Evolutionary conservation across 2,329 filamentous ascomycete species (phyloP).

Genomic region (Harringtonia lauricola): DNA sequence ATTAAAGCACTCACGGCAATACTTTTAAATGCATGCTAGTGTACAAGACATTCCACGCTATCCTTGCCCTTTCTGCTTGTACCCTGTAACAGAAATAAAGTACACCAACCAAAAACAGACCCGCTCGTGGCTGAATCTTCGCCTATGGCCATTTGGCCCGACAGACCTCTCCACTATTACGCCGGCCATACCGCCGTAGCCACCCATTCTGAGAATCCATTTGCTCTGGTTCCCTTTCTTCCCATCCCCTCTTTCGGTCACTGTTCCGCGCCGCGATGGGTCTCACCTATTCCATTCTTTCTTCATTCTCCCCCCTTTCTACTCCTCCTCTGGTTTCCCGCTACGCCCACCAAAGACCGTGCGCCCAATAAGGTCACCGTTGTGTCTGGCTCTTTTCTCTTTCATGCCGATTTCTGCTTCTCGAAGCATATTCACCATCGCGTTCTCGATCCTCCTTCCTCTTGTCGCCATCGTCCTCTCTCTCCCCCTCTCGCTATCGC

Average conservation of each 20-base stretch:
- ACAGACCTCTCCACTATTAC: constrained; percentile 39
- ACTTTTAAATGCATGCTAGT: too few relatives aligned
- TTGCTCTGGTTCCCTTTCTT: constrained; percentile 2
- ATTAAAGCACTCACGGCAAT: not conserved
- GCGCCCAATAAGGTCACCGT: too few relatives aligned
- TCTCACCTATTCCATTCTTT: not conserved
- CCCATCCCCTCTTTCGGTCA: not conserved
- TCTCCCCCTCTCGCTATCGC: too few relatives aligned
- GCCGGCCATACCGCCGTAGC: constrained; percentile 45
- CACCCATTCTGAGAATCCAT: constrained; percentile 24
- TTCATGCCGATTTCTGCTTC: too few relatives aligned
- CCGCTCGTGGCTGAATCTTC: constrained; percentile 11
- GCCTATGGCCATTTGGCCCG: constrained; percentile 10
- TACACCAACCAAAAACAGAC: constrained; percentile 1
- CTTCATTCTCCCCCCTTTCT: not conserved
- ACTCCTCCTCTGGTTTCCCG: not conserved
- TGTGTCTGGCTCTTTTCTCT: not conserved
- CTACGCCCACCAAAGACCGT: not conserved
- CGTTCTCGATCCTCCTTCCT: too few relatives aligned
- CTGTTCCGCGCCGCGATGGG: not conserved
- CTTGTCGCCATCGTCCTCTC: too few relatives aligned
- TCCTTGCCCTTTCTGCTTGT: not conserved
- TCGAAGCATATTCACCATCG: too few relatives aligned
- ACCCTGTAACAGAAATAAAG: not conserved
- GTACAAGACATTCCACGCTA: too few relatives aligned